Percentiles rank a stretch among this genome's conserved stretches.
Conservation (phyloP, 2,329 filamentous ascomycete genomes). For the Colletotrichum spinosum region DNA sequence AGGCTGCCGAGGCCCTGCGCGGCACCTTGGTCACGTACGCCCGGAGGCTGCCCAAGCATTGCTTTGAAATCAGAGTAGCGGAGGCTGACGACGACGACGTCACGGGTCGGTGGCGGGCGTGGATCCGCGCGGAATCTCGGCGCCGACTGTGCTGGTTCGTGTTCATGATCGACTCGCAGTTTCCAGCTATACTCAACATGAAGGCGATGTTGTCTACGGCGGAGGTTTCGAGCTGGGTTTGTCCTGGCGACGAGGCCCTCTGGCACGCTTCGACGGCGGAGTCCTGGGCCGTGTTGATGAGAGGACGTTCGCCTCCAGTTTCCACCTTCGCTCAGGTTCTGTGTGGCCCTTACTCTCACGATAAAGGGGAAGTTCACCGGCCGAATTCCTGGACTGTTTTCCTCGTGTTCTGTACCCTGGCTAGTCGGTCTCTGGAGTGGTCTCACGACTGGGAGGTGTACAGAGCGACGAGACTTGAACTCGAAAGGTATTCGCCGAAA, state of each 20-base stretch:
- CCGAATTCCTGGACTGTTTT: constrained; percentile 11
- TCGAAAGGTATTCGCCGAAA: not conserved
- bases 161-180: constrained; percentile 25
- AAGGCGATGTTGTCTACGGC: constrained; percentile 14
- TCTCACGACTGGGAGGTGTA: constrained; percentile 16
- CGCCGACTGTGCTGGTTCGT: constrained; percentile 25
- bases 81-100: too few species aligned
- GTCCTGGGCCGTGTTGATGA: not conserved
- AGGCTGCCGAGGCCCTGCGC: constrained; percentile 18
- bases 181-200: constrained; percentile 20
- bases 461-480: not conserved
- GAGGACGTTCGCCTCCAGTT: not conserved
- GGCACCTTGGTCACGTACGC: constrained; percentile 19
- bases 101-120: not conserved
- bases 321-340: too few species aligned
- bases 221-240: constrained; percentile 16
- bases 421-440: constrained; percentile 18
- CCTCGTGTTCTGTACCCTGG: constrained; percentile 4
- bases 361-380: not conserved
- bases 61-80: too few species aligned
- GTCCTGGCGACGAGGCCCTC: constrained; percentile 2
- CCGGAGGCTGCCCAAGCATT: constrained; percentile 2
- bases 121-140: not conserved
- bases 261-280: constrained; percentile 3
- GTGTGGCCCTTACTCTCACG: not conserved